Base-by-base conservation (phyloP, 139 green algal species). In the Chlamydomonas eustigma region DNA sequence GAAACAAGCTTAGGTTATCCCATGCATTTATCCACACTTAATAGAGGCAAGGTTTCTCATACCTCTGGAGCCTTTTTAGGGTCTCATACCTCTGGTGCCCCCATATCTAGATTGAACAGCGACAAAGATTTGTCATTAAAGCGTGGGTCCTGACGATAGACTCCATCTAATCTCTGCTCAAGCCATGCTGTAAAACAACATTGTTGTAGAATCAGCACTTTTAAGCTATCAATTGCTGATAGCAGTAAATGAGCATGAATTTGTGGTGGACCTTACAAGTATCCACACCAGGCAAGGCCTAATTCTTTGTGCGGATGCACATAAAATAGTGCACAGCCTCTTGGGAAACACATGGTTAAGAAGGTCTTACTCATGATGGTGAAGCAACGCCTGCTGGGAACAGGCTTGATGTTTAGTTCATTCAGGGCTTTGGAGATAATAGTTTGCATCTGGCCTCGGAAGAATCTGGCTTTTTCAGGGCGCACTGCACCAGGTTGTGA, bases 391-490 rank as follows among this genome's bases (percentile, higher is more conserved):
- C 96, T 85, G 80, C 90, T 96, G 70, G 96, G 93, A 30, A 98
- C 77, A 0, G 93, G 74, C 72, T 93, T 90, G 76, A 99, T 93
- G 36, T 86, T 88, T 74, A 97, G 71, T n/a, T 99, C 96, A 4
- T 70, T 81, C 22, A 97, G 86, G 3, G 96, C 96, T 37, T 92
- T 89, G 8, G 88, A 90, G 74, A 99, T 99, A 86, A 99, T 99
- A 39, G 95, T 99, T 75, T 94, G 87, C 96, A 99, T 99, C 81
- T 98, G 94, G 25, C 87, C 90, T 2, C 96, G 80, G 84, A 99
- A 99, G 85, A 97, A 99, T 1, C 90, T 84, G 0, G 91, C 88
- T 37, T 87, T 89, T 50, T 88, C 77, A 4, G 96, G 96, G 34
- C 74, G 80, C 37, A 84, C 76, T 0, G 88, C 89, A 0, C 91